phyloP scores from a whole-genome alignment of 768 basidiomycete species.

The Leccinum longicurvipes region DNA sequence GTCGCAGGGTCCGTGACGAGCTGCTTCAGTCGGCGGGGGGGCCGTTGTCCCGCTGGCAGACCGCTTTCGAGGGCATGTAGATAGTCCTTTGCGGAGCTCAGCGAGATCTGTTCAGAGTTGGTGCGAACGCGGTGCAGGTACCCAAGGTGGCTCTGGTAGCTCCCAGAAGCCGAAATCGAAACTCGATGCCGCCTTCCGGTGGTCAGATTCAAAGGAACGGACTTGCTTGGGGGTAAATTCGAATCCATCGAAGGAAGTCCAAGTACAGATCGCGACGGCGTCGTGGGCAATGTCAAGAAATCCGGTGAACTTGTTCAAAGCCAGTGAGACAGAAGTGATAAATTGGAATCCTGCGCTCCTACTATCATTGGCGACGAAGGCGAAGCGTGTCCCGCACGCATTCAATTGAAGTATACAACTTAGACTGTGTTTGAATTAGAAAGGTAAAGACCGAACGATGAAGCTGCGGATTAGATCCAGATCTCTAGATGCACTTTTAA shows the following conservation, averaged over 20 bases:
- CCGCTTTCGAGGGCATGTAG: slow-evolving; percentile 17
- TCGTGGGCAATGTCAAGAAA: neutral
- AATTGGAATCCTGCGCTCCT: slow-evolving; percentile 6
- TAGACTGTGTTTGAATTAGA: neutral
- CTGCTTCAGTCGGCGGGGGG: slow-evolving; percentile 21
- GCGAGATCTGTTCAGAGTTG: slow-evolving; percentile 22
- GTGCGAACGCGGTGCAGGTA: slow-evolving; percentile 39
- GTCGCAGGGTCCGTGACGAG: slow-evolving; percentile 23
- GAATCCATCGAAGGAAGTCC: slow-evolving; percentile 10
- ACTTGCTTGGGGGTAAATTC: slow-evolving; percentile 23
- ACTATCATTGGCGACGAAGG: neutral
- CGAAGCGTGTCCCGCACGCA: neutral
- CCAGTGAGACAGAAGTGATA: neutral
- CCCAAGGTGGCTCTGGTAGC: slow-evolving; percentile 45
- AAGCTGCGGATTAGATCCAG: slow-evolving; percentile 13
- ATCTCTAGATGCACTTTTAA: slow-evolving; percentile 11
- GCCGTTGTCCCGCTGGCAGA: slow-evolving; percentile 11
- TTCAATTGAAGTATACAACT: slow-evolving; percentile 1
- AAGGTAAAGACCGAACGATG: neutral
- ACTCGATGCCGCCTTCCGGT: slow-evolving; percentile 16
- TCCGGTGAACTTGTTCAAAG: neutral
- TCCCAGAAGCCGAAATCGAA: slow-evolving; percentile 36
- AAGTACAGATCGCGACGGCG: neutral
- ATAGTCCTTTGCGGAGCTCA: slow-evolving; percentile 10
- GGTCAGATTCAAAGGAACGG: slow-evolving; percentile 19